Percentiles rank a stretch among this genome's conserved stretches.
Conservation (phyloP, 441 rosid genomes). For the Macaranga tanarius region DNA sequence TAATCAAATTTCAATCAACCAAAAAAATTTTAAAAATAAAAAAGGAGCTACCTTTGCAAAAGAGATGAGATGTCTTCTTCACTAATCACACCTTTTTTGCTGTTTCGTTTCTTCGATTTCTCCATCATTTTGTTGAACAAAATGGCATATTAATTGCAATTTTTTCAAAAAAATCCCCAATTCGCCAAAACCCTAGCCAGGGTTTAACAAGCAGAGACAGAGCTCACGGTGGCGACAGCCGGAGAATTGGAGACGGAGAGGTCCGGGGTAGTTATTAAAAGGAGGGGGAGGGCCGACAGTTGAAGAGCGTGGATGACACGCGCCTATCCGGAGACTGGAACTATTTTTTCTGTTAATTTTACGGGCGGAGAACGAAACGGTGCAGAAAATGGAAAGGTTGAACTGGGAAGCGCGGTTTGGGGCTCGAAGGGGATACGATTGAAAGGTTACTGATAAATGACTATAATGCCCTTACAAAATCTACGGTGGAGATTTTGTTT, state of each 20-base stretch:
- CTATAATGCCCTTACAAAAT: conserved; percentile 11
- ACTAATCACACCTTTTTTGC: conserved; percentile 45
- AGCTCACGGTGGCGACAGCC: background rate
- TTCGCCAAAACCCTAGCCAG: conserved; percentile 36
- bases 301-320: conserved; percentile 32
- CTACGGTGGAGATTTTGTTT: background rate
- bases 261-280: background rate
- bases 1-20: background rate
- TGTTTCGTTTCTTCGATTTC: conserved; percentile 37
- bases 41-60: conserved; percentile 50
- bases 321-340: conserved; percentile 23
- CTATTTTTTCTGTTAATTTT: background rate
- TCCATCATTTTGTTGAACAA: conserved; percentile 42
- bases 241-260: background rate
- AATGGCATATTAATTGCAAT: conserved; percentile 32
- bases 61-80: conserved; percentile 69
- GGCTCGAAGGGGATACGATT: background rate
- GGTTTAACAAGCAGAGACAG: conserved; percentile 36
- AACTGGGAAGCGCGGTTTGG: conserved; percentile 10
- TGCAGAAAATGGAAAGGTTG: background rate
- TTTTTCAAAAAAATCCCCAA: background rate
- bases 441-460: conserved; percentile 2
- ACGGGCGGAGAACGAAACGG: background rate
- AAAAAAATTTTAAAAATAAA: background rate
- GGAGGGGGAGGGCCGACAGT: background rate